Percentiles rank a stretch among this genome's conserved stretches.
phyloP scores from a whole-genome alignment of 805 yeast species.

The Spathaspora girioi region DNA sequence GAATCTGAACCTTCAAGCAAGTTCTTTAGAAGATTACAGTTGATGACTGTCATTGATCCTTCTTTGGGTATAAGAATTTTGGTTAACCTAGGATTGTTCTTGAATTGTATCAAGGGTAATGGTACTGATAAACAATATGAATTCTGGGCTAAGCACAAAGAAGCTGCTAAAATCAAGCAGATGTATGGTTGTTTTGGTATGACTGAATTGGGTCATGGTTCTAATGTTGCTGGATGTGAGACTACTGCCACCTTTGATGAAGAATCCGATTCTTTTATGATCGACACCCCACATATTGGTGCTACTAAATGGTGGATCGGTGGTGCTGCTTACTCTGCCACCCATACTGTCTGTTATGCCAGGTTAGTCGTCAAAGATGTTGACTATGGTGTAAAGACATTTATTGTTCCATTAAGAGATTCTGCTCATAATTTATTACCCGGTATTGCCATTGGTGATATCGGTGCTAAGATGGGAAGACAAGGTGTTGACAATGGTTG shows the following conservation, averaged over 20 bases:
- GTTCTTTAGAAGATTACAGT: constrained; percentile 32
- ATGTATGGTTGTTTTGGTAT: constrained; percentile 83
- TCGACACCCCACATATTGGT: constrained; percentile 85
- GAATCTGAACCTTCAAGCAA: constrained; percentile 29
- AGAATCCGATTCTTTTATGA: constrained; percentile 60
- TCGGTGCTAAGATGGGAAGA: constrained; percentile 94
- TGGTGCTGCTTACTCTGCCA: constrained; percentile 94
- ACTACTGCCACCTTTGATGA: constrained; percentile 84
- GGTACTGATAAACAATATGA: constrained; percentile 37
- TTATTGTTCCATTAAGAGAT: constrained; percentile 87
- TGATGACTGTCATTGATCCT: constrained; percentile 36
- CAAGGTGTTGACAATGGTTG: constrained; percentile 96
- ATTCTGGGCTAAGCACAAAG: constrained; percentile 34
- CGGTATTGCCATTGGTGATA: constrained; percentile 84
- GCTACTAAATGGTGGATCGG: constrained; percentile 99
- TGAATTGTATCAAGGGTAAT: constrained; percentile 38
- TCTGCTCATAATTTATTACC: constrained; percentile 66
- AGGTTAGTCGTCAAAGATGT: constrained; percentile 75
- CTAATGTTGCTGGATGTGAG: constrained; percentile 89
- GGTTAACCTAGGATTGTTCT: constrained; percentile 37
- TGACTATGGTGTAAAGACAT: constrained; percentile 90
- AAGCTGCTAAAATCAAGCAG: constrained; percentile 30
- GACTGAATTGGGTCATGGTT: constrained; percentile 93
- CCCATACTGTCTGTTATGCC: constrained; percentile 83
- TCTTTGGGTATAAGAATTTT: constrained; percentile 34